Evolutionary conservation across 225 moss, liverwort and hornwort species (phyloP).

Genomic region (Rhytidiadelphus loreus): DNA sequence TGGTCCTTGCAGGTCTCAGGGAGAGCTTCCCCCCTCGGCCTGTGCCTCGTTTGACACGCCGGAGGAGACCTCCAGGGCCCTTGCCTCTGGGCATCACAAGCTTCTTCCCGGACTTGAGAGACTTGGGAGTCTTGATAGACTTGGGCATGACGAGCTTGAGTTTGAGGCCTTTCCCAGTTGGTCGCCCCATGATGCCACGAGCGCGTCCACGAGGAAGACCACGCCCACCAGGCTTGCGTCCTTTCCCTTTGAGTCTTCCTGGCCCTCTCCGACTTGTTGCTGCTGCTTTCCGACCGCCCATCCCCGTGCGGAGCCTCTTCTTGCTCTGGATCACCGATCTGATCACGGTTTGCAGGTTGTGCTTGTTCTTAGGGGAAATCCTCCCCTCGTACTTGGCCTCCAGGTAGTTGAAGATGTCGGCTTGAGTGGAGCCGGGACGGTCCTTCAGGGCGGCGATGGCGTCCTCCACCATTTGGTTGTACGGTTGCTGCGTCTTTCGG

Average conservation of each 20-base stretch:
- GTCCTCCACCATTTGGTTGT: conserved; percentile 42
- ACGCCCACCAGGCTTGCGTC: not conserved
- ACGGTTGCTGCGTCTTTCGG: conserved; percentile 5
- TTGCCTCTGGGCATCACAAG: not conserved
- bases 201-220: not conserved
- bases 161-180: not conserved
- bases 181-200: not conserved
- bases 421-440: conserved; percentile 33
- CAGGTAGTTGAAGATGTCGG: conserved; percentile 32
- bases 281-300: not conserved
- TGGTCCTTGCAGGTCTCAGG: not conserved
- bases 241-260: not conserved
- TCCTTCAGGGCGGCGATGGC: conserved; percentile 32
- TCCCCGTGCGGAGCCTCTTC: not conserved
- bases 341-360: conserved; percentile 13
- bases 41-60: not conserved
- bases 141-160: not conserved
- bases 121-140: not conserved
- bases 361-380: conserved; percentile 15
- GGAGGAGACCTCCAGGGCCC: not conserved
- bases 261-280: not conserved
- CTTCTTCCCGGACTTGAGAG: not conserved
- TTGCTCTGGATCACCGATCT: conserved; percentile 7
- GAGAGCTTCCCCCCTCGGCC: not conserved
- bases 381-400: conserved; percentile 30